These are phyloP conservation scores for Yarrowia divulgata DNA, from an alignment of 805 yeast species.

Conservation along the genomic window DNA sequence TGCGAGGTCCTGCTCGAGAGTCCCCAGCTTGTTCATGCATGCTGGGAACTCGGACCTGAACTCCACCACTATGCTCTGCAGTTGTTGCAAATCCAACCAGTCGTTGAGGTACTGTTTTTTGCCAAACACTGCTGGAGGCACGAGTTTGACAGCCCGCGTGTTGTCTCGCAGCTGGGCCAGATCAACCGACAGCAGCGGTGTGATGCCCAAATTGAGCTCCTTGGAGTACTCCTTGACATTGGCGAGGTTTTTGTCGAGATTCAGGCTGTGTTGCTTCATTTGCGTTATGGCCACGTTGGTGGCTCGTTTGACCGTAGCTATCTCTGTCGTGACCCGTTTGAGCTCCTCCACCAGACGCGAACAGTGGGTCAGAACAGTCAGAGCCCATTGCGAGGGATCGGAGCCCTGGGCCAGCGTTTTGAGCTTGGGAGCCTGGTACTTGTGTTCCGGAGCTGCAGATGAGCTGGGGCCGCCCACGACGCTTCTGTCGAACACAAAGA, in stretches of 20 bases:
- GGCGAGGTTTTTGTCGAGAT: slow-evolving; percentile 11
- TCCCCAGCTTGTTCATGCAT: neutral
- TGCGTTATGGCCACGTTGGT: slow-evolving; percentile 24
- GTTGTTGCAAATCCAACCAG: slow-evolving; percentile 27
- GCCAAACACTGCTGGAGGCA: slow-evolving; percentile 9
- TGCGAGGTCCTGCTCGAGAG: slow-evolving; percentile 3
- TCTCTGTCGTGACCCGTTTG: neutral
- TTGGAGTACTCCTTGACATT: slow-evolving; percentile 17
- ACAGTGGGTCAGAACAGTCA: neutral
- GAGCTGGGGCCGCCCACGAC: neutral
- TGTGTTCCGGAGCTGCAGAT: neutral
- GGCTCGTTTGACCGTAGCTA: slow-evolving; percentile 3
- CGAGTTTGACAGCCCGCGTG: slow-evolving; percentile 1
- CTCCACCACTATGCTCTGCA: slow-evolving; percentile 10
- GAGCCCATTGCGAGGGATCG: slow-evolving; percentile 18
- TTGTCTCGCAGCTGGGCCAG: neutral
- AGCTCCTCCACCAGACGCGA: slow-evolving; percentile 26
- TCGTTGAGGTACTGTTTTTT: slow-evolving; percentile 11
- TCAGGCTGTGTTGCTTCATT: slow-evolving; percentile 13
- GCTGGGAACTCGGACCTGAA: neutral
- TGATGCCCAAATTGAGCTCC: slow-evolving; percentile 1
- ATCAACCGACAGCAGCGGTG: neutral
- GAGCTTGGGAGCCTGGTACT: slow-evolving; percentile 1
- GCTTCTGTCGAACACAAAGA: slow-evolving; percentile 31
- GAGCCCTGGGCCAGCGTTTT: neutral